phyloP scores from a whole-genome alignment of 169 alveolate genomes.

The Neospora caninum region DNA sequence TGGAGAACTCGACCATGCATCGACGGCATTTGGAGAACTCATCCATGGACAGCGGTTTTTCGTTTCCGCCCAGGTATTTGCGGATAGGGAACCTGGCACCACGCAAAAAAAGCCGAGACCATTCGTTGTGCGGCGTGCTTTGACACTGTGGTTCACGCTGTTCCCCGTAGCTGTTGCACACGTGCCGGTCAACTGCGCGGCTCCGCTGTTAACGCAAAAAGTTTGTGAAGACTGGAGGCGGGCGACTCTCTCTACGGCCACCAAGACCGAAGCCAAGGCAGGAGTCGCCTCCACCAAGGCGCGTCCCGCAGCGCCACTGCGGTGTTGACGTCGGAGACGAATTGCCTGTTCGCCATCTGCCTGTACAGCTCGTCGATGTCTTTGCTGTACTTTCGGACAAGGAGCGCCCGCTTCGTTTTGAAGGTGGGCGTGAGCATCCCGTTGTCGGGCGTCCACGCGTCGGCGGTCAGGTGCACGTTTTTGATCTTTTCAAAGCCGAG shows the following conservation, averaged over 20 bases:
- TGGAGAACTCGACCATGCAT: no score
- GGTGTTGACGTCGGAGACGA: neutral
- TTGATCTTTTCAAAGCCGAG: conserved; percentile 63
- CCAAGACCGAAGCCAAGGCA: neutral
- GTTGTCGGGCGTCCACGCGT: conserved; percentile 70
- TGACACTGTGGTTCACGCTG: no score
- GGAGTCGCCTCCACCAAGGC: conserved; percentile 7
- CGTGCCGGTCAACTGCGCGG: no score
- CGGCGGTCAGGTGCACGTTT: conserved; percentile 47
- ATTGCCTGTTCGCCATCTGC: conserved; percentile 4
- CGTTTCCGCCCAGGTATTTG: no score
- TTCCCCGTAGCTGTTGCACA: no score
- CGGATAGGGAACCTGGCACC: no score
- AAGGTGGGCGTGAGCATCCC: conserved; percentile 72
- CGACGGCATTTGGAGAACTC: no score
- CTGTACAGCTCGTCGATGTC: conserved; percentile 17
- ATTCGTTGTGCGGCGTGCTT: no score
- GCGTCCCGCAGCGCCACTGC: neutral
- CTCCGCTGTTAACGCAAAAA: no score
- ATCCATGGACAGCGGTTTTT: no score
- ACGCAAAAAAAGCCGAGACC: no score
- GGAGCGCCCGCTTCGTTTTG: conserved; percentile 66
- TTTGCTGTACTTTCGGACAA: neutral
- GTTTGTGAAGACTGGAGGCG: no score
- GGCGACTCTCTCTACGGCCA: neutral